Percentiles rank a stretch among this genome's conserved stretches.
These are phyloP conservation scores for Asparagopsis taxiformis DNA, from an alignment of 31 red algal species.

Conservation along the genomic window DNA sequence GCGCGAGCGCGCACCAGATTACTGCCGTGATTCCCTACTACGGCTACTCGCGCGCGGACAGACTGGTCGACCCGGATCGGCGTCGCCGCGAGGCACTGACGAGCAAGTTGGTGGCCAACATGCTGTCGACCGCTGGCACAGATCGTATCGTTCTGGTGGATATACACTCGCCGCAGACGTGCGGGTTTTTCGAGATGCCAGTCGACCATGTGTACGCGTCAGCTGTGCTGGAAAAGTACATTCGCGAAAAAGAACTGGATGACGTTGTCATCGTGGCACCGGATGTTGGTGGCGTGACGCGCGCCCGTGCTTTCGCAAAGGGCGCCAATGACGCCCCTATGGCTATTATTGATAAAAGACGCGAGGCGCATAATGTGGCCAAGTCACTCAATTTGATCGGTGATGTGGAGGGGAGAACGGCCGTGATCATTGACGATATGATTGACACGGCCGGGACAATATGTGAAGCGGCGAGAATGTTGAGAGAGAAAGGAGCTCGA, in stretches of 20 bases:
- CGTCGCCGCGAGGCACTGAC: slow-evolving; percentile 94
- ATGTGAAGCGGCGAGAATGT: slow-evolving; percentile 84
- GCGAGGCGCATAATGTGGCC: slow-evolving; percentile 83
- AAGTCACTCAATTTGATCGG: slow-evolving; percentile 97
- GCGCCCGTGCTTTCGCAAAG: slow-evolving; percentile 97
- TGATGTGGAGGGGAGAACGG: slow-evolving; percentile 90
- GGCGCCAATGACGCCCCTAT: slow-evolving; percentile 88
- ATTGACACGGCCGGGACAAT: slow-evolving; percentile 99
- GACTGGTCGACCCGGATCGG: slow-evolving; percentile 92
- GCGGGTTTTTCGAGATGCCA: slow-evolving; percentile 99
- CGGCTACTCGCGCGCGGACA: slow-evolving; percentile 94
- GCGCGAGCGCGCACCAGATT: slow-evolving; percentile 95
- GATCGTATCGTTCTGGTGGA: slow-evolving; percentile 96
- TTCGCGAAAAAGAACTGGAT: slow-evolving; percentile 68
- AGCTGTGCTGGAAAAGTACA: slow-evolving; percentile 81
- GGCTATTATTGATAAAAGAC: slow-evolving; percentile 99
- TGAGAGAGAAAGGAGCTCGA: slow-evolving; percentile 79
- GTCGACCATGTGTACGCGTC: slow-evolving; percentile 98
- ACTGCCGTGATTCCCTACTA: slow-evolving; percentile 98
- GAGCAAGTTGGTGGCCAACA: slow-evolving; percentile 95
- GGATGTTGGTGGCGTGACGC: slow-evolving; percentile 96
- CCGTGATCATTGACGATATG: slow-evolving; percentile 98
- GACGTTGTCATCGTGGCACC: slow-evolving; percentile 96
- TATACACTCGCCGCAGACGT: slow-evolving; percentile 99
- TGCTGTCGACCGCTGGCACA: slow-evolving; percentile 91